Percentiles rank a stretch among this genome's conserved stretches.
Conservation (phyloP, 1,139 yeast species). For the Pichia sp. region DNA sequence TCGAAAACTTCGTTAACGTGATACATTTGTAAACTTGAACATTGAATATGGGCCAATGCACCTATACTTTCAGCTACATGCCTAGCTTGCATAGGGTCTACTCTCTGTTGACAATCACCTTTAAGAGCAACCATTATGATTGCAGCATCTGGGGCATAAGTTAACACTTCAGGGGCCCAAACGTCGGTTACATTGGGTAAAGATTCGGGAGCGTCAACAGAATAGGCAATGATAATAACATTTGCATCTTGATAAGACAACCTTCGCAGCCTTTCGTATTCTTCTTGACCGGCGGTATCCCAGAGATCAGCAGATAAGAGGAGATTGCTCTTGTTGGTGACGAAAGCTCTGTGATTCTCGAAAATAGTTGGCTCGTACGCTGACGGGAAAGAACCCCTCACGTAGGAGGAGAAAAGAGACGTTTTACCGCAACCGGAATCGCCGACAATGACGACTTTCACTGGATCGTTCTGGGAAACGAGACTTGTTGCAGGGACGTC, state of each 20-base stretch:
- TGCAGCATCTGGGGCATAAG: constrained; percentile 77
- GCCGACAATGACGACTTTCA: constrained; percentile 79
- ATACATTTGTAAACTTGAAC: constrained; percentile 66
- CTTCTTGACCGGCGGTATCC: constrained; percentile 94
- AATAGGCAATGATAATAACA: constrained; percentile 65
- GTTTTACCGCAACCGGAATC: constrained; percentile 97
- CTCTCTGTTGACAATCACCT: constrained; percentile 45
- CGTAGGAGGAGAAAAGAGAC: constrained; percentile 72
- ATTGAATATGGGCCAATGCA: constrained; percentile 71
- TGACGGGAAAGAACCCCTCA: constrained; percentile 62
- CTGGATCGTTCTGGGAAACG: constrained; percentile 4
- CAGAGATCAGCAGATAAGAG: constrained; percentile 55
- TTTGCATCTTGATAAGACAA: constrained; percentile 79
- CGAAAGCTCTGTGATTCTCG: constrained; percentile 71
- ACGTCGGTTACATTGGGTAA: constrained; percentile 67
- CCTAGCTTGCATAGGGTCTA: constrained; percentile 26
- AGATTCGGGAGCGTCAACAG: constrained; percentile 57
- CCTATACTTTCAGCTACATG: constrained; percentile 56
- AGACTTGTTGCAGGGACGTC: constrained; percentile 1
- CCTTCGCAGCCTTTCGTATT: constrained; percentile 78
- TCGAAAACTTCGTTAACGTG: constrained; percentile 66
- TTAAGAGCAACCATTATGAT: constrained; percentile 74
- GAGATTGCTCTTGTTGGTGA: constrained; percentile 42
- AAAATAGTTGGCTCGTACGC: constrained; percentile 85
- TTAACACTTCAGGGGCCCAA: constrained; percentile 83